phyloP scores from a whole-genome alignment of 2,329 filamentous ascomycete species.

The Plenodomus lindquistii region DNA sequence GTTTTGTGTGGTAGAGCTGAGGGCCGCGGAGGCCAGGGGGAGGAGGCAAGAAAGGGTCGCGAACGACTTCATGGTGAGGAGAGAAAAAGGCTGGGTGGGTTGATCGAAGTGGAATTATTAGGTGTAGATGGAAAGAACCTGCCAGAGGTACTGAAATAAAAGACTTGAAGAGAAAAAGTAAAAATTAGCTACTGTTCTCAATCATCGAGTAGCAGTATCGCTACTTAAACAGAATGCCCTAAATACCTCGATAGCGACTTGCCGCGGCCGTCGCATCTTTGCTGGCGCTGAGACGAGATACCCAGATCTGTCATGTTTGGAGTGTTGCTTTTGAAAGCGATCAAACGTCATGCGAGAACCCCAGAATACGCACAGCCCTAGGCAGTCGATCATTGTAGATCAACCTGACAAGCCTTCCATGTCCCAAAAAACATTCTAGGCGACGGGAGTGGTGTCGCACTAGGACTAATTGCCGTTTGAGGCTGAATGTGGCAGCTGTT shows the following conservation, averaged over 20 bases:
- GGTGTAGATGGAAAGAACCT: too few species aligned
- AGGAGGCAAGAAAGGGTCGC: conserved; percentile 12
- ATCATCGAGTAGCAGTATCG: background rate
- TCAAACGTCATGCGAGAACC: conserved; percentile 19
- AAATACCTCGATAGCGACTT: too few species aligned
- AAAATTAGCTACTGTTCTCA: too few species aligned
- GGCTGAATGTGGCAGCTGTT: conserved; percentile 13
- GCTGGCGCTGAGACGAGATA: background rate
- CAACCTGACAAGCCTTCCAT: conserved; percentile 7
- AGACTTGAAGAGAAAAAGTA: too few species aligned
- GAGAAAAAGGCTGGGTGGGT: too few species aligned
- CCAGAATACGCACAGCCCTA: conserved; percentile 8
- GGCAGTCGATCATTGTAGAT: conserved; percentile 4
- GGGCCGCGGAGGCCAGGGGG: conserved; percentile 17
- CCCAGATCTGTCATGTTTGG: conserved; percentile 17
- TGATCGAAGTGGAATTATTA: too few species aligned
- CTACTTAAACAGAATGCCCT: too few species aligned
- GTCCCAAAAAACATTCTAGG: conserved; percentile 2
- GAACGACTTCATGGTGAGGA: conserved; percentile 16
- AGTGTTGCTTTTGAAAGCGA: conserved; percentile 4
- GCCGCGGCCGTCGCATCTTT: background rate
- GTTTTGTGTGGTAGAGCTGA: conserved; percentile 28
- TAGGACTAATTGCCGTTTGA: conserved; percentile 6
- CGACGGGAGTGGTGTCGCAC: conserved; percentile 3
- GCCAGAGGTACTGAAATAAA: too few species aligned